Conservation (phyloP, 345 rosid genomes). For the Tarenaya hassleriana region DNA sequence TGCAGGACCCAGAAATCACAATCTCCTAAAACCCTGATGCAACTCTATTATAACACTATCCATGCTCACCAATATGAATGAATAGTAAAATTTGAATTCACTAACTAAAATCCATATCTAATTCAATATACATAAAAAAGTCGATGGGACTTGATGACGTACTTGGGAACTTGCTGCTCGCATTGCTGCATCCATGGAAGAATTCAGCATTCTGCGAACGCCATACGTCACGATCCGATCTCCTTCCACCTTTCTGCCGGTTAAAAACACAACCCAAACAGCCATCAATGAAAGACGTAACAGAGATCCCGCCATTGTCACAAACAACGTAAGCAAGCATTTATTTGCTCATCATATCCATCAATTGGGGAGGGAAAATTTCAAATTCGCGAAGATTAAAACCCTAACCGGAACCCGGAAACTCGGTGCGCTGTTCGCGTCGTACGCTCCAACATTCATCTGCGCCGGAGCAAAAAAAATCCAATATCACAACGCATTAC, state of each 20-base stretch:
- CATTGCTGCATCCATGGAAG: conserved; percentile 63
- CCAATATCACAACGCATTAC: not conserved
- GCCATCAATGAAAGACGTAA: not conserved
- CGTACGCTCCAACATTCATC: conserved; percentile 27
- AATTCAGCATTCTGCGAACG: conserved; percentile 52
- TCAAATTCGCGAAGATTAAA: conserved; percentile 8
- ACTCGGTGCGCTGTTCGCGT: conserved; percentile 25
- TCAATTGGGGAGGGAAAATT: not conserved
- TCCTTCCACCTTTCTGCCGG: conserved; percentile 56
- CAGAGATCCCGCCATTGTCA: conserved; percentile 14
- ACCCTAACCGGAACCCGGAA: conserved; percentile 73
- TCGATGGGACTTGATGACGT: conserved; percentile 18
- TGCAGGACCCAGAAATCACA: not conserved
- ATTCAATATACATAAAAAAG: not conserved
- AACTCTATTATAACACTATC: too few relatives aligned
- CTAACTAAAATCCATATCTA: too few relatives aligned
- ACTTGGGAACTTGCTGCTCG: conserved; percentile 62
- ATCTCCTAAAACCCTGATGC: not conserved
- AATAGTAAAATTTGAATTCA: too few relatives aligned
- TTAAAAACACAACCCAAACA: conserved; percentile 16
- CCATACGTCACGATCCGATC: conserved; percentile 70
- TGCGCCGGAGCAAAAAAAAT: conserved; percentile 22
- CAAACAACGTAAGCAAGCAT: not conserved
- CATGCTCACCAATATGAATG: too few relatives aligned
- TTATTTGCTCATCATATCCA: not conserved